Conservation (phyloP, 1,284 basidiomycete species). For the Porodaedalea pini region DNA sequence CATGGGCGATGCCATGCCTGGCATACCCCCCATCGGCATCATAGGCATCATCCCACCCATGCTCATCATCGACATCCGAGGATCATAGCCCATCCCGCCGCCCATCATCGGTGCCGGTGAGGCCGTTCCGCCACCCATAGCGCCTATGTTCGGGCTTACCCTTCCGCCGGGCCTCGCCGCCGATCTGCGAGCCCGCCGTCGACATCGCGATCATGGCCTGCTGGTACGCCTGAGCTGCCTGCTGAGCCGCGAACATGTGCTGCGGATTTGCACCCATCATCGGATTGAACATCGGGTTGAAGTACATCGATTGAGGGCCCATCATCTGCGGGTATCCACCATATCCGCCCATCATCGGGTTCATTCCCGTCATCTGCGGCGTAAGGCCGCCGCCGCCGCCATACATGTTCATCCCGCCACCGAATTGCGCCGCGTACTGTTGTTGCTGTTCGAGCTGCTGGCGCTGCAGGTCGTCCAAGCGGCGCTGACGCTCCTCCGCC, state of each 20-base stretch:
- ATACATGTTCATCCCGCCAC: slow-evolving; percentile 59
- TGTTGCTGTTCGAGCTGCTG: slow-evolving; percentile 87
- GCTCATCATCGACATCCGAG: slow-evolving; percentile 52
- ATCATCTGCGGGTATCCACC: slow-evolving; percentile 51
- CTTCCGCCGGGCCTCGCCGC: slow-evolving; percentile 34
- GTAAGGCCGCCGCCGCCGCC: slow-evolving; percentile 39
- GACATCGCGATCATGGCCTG: slow-evolving; percentile 90
- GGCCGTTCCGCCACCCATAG: slow-evolving; percentile 36
- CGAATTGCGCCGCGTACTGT: slow-evolving; percentile 41
- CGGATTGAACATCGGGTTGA: slow-evolving; percentile 34
- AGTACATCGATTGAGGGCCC: slow-evolving; percentile 55
- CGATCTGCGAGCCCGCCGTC: slow-evolving; percentile 69
- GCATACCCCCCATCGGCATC: slow-evolving; percentile 36
- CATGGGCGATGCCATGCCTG: slow-evolving; percentile 29
- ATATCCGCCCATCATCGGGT: slow-evolving; percentile 56
- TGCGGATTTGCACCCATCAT: slow-evolving; percentile 60
- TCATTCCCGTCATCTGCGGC: slow-evolving; percentile 39
- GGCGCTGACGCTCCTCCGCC: slow-evolving; percentile 88
- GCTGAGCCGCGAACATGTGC: slow-evolving; percentile 88
- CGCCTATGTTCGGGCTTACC: slow-evolving; percentile 31
- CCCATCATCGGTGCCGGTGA: slow-evolving; percentile 48
- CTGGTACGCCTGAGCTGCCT: slow-evolving; percentile 85
- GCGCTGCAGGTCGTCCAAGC: slow-evolving; percentile 85
- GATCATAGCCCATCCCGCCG: slow-evolving; percentile 40
- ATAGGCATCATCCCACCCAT: slow-evolving; percentile 31